phyloP scores from a whole-genome alignment of 176 grass and related monocot genomes.

The Otatea glauca region DNA sequence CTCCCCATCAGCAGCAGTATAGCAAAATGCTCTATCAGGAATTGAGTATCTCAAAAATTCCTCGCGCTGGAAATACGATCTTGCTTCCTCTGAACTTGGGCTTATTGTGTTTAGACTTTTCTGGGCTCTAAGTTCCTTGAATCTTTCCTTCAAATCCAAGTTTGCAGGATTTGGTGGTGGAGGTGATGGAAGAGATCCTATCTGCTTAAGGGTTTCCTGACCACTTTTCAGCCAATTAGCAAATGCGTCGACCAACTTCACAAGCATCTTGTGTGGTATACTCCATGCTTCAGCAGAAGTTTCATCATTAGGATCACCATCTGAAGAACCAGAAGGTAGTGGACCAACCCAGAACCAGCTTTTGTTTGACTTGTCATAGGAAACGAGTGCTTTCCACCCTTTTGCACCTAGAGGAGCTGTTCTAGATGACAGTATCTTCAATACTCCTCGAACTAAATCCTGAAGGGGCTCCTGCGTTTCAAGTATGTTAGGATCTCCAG shows the following conservation, averaged over 20 bases:
- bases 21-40: conserved; percentile 97
- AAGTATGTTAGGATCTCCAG: conserved; percentile 91
- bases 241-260: conserved; percentile 98
- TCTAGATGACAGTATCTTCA: conserved; percentile 94
- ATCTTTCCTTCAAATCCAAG: conserved; percentile 91
- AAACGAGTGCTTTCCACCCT: conserved; percentile 81
- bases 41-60: conserved; percentile 95
- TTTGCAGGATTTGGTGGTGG: conserved; percentile 80
- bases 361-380: conserved; percentile 90
- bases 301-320: conserved; percentile 80
- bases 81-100: conserved; percentile 86
- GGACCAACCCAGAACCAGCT: conserved; percentile 91
- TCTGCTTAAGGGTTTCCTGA: conserved; percentile 97
- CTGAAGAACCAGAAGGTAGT: conserved; percentile 49
- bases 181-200: conserved; percentile 88
- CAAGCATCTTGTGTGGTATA: conserved; percentile 99
- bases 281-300: conserved; percentile 94
- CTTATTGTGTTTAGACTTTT: conserved; percentile 97
- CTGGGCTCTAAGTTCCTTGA: conserved; percentile 96
- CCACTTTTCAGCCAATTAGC: conserved; percentile 99
- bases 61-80: conserved; percentile 80
- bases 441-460: conserved; percentile 90
- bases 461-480: conserved; percentile 99
- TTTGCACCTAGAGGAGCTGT: conserved; percentile 96
- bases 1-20: conserved; percentile 94